These are phyloP conservation scores for Oryza meyeriana DNA, from an alignment of 176 grass and related monocot genomes.

Conservation along the genomic window DNA sequence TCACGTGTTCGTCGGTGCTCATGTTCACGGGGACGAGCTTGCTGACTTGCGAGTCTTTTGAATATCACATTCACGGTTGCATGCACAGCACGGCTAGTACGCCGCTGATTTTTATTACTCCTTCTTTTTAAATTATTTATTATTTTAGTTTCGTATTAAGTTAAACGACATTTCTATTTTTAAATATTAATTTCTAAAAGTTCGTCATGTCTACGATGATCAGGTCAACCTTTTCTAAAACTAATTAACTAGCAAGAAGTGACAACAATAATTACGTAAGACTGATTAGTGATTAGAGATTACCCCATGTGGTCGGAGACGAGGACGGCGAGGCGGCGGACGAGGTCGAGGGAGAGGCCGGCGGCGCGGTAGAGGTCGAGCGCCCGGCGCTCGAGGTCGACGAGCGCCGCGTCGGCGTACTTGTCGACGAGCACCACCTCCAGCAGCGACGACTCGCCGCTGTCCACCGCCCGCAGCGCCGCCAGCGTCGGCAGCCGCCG, in stretches of 20 bases:
- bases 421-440: constrained; percentile 83
- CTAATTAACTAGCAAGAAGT: background rate
- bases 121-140: too few species aligned
- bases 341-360: constrained; percentile 59
- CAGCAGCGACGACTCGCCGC: constrained; percentile 59
- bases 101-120: constrained; percentile 23
- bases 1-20: constrained; percentile 29
- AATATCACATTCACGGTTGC: background rate
- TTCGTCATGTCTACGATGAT: too few species aligned
- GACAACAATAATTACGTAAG: background rate
- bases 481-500: constrained; percentile 68
- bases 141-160: too few species aligned
- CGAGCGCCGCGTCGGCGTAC: constrained; percentile 50
- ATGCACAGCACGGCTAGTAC: constrained; percentile 6
- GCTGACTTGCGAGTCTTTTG: background rate
- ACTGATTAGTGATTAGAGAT: background rate
- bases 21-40: constrained; percentile 5
- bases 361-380: constrained; percentile 43
- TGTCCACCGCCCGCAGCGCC: constrained; percentile 59
- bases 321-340: constrained; percentile 63
- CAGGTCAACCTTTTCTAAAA: background rate
- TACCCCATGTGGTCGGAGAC: constrained; percentile 91
- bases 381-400: constrained; percentile 59
- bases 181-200: too few species aligned
- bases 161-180: too few species aligned